A percentile compares a stretch with the other conserved stretches of the same genome.
Evolutionary conservation across 495 filamentous ascomycete species (phyloP).

Genomic region (Penicillium longicatenatum): DNA sequence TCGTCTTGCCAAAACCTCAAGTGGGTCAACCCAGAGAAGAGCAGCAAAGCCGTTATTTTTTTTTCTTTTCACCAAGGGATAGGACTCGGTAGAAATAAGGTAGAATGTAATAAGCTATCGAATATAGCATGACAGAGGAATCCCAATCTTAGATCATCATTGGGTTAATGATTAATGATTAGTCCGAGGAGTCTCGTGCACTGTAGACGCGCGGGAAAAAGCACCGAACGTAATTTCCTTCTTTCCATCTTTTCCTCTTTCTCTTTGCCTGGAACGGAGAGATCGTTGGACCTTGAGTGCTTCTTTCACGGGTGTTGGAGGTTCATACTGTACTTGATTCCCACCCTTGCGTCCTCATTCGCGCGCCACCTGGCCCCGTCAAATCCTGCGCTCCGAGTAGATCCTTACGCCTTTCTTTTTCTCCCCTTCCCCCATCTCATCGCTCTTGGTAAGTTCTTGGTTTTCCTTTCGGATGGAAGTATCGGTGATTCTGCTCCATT

Average conservation of each 20-base stretch:
- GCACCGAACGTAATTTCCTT: conserved; percentile 6
- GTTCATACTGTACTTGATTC: background rate
- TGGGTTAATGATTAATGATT: background rate
- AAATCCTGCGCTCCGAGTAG: conserved; percentile 23
- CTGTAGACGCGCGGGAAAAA: conserved; percentile 15
- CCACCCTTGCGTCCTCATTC: conserved; percentile 6
- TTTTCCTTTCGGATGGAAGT: background rate
- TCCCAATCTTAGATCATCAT: background rate
- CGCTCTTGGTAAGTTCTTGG: conserved; percentile 8
- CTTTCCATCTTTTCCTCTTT: background rate
- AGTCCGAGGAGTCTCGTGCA: background rate
- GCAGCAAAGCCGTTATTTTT: background rate
- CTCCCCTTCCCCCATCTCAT: background rate
- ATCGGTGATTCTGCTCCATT: background rate
- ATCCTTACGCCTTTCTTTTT: conserved; percentile 9
- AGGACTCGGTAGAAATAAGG: too few relatives aligned
- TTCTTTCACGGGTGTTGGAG: background rate
- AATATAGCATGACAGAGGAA: too few relatives aligned
- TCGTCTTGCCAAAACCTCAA: conserved; percentile 6
- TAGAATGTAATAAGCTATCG: too few relatives aligned
- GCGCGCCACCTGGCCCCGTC: conserved; percentile 7
- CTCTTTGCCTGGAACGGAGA: background rate
- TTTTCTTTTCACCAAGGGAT: too few relatives aligned
- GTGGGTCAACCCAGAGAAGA: conserved; percentile 6
- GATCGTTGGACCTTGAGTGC: background rate